Evolutionary conservation across 768 basidiomycete species (phyloP).

Genomic region (Mycena capillaripes): DNA sequence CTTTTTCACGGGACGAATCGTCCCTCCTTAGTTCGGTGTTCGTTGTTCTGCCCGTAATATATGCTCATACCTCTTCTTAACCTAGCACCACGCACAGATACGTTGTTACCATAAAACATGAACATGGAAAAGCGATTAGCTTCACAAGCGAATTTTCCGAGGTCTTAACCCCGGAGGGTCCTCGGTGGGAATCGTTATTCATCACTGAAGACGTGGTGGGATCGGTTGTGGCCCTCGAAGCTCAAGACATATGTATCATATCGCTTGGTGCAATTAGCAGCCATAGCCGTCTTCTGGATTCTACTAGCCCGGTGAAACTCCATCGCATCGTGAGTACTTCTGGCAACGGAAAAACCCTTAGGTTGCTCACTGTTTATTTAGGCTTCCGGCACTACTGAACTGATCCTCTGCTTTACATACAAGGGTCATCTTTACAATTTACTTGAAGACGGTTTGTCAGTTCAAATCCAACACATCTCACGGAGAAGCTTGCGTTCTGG

Average conservation of each 20-base stretch:
- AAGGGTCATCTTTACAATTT: constrained; percentile 27
- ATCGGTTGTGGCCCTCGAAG: not conserved
- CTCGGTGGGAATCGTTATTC: constrained; percentile 24
- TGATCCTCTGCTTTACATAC: constrained; percentile 20
- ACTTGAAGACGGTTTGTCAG: constrained; percentile 18
- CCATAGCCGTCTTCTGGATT: not conserved
- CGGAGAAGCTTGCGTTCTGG: constrained; percentile 19
- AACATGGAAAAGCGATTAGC: constrained; percentile 1
- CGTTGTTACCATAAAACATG: constrained; percentile 24
- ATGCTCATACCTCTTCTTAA: not conserved
- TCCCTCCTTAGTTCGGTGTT: not conserved
- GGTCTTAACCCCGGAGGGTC: not conserved
- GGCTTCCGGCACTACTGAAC: not conserved
- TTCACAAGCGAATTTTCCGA: not conserved
- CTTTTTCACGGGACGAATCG: not conserved
- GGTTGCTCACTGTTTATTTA: not conserved
- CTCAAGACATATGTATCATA: not conserved
- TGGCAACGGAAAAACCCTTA: too few relatives aligned
- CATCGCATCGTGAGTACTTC: not conserved
- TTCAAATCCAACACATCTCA: constrained; percentile 32
- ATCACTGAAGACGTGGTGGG: constrained; percentile 23
- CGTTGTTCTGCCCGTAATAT: not conserved
- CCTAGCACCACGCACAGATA: constrained; percentile 6
- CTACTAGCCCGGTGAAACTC: not conserved
- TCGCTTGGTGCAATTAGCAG: not conserved